A percentile compares a stretch with the other conserved stretches of the same genome.
Evolutionary conservation across 169 alveolate genomes (phyloP).

Genomic region (Plasmodium inui): DNA sequence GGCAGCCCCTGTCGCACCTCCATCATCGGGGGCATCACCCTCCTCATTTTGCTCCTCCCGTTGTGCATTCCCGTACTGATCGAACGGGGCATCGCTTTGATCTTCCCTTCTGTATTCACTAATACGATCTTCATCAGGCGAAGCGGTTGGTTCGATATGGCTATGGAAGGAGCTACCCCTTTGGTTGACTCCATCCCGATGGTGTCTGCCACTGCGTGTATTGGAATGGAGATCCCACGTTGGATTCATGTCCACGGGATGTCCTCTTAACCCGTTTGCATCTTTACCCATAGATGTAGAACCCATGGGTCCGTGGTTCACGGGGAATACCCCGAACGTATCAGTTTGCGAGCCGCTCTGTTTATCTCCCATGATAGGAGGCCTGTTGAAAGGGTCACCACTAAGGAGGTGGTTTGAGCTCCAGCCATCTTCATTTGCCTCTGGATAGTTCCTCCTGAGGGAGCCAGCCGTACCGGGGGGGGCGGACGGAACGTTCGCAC

Average conservation of each 20-base stretch:
- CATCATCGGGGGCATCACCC: neutral
- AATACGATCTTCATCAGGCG: neutral
- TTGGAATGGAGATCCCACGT: neutral
- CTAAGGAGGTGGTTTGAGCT: neutral
- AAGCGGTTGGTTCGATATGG: neutral
- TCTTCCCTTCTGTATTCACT: neutral
- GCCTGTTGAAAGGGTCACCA: neutral
- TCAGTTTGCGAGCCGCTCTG: neutral
- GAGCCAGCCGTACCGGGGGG: neutral
- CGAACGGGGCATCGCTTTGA: neutral
- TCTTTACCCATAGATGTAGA: neutral
- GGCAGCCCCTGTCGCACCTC: neutral
- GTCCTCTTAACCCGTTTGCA: neutral
- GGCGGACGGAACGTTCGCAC: neutral
- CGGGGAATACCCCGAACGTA: neutral
- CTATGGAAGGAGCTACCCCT: neutral
- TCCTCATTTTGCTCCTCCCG: neutral
- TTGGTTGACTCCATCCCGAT: neutral
- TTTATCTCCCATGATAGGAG: neutral
- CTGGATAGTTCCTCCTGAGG: neutral
- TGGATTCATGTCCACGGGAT: neutral
- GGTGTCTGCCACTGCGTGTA: neutral
- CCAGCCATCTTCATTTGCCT: neutral
- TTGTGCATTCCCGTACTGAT: neutral
- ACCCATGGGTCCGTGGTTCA: neutral